Conservation (phyloP, 2,329 filamentous ascomycete species). For the Ceratocystis harringtonii region DNA sequence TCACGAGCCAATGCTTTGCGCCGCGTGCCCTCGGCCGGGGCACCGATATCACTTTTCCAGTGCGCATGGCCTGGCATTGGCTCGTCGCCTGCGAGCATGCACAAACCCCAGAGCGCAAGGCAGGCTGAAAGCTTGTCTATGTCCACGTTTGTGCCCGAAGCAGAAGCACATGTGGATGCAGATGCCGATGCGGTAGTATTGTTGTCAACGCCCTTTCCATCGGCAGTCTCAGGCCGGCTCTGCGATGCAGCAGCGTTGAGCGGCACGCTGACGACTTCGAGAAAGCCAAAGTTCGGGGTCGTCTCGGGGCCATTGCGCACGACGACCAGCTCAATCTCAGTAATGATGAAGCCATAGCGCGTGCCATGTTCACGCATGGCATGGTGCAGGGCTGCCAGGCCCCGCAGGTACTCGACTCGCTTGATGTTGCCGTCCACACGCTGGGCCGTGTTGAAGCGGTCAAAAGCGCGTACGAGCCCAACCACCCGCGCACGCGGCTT, state of each 20-base stretch:
- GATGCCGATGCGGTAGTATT: constrained; percentile 19
- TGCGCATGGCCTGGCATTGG: constrained; percentile 41
- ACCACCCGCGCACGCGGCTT: constrained; percentile 47
- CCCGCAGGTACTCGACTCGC: constrained; percentile 76
- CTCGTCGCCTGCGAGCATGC: constrained; percentile 52
- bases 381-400: constrained; percentile 71
- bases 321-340: constrained; percentile 85
- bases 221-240: not conserved
- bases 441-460: constrained; percentile 93
- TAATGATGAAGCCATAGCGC: constrained; percentile 91
- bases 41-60: constrained; percentile 60
- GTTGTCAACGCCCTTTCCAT: constrained; percentile 22
- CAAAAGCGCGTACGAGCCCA: constrained; percentile 79
- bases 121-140: constrained; percentile 45
- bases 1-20: constrained; percentile 56
- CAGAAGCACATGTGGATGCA: not conserved
- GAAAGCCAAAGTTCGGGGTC: constrained; percentile 72
- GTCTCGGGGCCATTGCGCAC: constrained; percentile 62
- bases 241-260: constrained; percentile 28
- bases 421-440: constrained; percentile 70
- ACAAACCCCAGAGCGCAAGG: constrained; percentile 63
- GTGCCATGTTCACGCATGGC: constrained; percentile 88
- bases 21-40: constrained; percentile 56
- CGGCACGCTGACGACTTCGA: constrained; percentile 56
- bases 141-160: constrained; percentile 17